These are phyloP conservation scores for Linum trigynum DNA, from an alignment of 345 rosid genomes.

Conservation along the genomic window DNA sequence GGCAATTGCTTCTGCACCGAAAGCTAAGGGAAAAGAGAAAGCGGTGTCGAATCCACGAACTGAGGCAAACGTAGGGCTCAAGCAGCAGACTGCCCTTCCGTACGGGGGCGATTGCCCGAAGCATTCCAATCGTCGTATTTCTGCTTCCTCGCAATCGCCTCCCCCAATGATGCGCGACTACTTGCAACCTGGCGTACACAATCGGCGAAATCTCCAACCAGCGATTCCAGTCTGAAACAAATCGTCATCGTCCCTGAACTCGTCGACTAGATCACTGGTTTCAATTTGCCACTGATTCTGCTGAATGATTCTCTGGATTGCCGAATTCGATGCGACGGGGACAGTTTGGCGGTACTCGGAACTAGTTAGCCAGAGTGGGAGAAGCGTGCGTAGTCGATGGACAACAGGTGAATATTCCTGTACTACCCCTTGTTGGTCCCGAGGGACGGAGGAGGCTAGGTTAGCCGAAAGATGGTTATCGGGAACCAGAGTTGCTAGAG, in stretches of 20 bases:
- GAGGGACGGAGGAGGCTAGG: too few relatives aligned
- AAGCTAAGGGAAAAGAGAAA: too few relatives aligned
- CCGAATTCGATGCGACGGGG: not conserved
- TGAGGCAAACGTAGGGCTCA: too few relatives aligned
- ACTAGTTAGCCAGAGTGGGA: conserved; percentile 1
- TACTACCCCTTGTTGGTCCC: too few relatives aligned
- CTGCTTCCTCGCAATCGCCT: conserved; percentile 27
- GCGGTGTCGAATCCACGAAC: too few relatives aligned
- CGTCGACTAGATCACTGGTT: not conserved
- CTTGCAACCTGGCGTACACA: conserved; percentile 24
- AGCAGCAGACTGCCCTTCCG: too few relatives aligned
- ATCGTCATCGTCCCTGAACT: conserved; percentile 9
- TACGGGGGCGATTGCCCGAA: too few relatives aligned
- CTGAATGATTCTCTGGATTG: conserved; percentile 2
- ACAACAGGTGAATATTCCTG: too few relatives aligned
- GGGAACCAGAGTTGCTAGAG: not conserved
- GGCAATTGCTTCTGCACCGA: too few relatives aligned
- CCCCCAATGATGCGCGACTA: conserved; percentile 25
- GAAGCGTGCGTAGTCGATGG: too few relatives aligned
- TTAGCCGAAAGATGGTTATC: too few relatives aligned
- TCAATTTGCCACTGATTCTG: conserved; percentile 12
- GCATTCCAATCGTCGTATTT: too few relatives aligned
- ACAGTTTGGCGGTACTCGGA: conserved; percentile 1
- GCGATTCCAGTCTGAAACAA: conserved; percentile 21
- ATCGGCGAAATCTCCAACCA: conserved; percentile 22